Percentiles rank a stretch among this genome's conserved stretches.
Conservation (phyloP, 2,329 filamentous ascomycete species). For the Fusarium sp. region DNA sequence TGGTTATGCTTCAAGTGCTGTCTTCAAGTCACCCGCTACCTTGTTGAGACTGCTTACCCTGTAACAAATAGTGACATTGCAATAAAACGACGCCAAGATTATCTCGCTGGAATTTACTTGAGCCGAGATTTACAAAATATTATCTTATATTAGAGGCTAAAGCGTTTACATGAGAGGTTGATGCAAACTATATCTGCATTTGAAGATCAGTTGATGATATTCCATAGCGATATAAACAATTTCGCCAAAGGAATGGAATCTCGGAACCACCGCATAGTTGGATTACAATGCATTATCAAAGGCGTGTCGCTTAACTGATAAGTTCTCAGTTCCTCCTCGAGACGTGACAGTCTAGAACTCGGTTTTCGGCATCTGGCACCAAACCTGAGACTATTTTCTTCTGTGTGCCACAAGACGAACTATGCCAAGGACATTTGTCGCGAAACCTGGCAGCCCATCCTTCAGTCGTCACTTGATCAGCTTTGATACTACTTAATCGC, state of each 20-base stretch:
- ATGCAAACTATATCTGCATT: neutral
- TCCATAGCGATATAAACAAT: neutral
- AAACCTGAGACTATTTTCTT: neutral
- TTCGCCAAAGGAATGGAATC: neutral
- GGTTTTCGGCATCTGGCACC: neutral
- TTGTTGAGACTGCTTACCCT: conserved; percentile 20
- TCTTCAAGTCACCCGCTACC: neutral
- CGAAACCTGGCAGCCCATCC: too few species aligned
- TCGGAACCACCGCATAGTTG: neutral
- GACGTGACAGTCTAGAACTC: neutral
- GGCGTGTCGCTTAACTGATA: too few species aligned
- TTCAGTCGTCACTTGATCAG: too few species aligned
- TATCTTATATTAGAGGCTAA: neutral
- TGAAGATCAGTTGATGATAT: neutral
- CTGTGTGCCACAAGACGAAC: too few species aligned
- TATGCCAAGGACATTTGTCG: too few species aligned
- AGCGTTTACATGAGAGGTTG: neutral
- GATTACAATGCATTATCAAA: neutral
- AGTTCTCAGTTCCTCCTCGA: neutral
- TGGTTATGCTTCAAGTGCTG: conserved; percentile 22
- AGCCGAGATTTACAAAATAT: neutral
- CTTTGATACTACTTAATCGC: too few species aligned
- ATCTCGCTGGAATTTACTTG: neutral
- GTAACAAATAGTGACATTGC: neutral
- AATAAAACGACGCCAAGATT: too few species aligned